Conservation (phyloP, 2,329 filamentous ascomycete species). For the Diaporthe nobilis region DNA sequence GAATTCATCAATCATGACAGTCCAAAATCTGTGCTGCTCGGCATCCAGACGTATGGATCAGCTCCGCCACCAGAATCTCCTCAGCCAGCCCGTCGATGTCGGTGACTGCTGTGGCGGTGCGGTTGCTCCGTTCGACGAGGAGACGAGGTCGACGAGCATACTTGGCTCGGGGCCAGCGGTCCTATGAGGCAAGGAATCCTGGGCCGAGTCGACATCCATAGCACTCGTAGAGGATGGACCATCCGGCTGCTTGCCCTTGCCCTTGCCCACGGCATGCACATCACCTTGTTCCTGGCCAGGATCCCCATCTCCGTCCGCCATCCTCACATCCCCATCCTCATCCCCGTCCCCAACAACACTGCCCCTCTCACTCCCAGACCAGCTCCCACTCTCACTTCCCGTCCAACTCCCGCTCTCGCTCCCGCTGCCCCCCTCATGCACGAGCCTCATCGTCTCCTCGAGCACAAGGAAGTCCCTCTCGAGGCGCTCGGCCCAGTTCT, state of each 20-base stretch:
- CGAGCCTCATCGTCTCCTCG: constrained; percentile 74
- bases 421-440: constrained; percentile 48
- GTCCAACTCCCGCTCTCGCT: constrained; percentile 48
- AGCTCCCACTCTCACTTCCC: constrained; percentile 47
- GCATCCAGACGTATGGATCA: constrained; percentile 58
- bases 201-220: constrained; percentile 40
- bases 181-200: background rate
- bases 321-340: constrained; percentile 38
- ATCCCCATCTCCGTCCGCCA: constrained; percentile 35
- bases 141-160: constrained; percentile 24
- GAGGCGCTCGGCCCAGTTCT: constrained; percentile 82
- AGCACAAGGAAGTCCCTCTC: constrained; percentile 76
- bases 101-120: constrained; percentile 18
- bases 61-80: constrained; percentile 51
- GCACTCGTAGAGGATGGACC: constrained; percentile 16
- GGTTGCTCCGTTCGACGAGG: background rate
- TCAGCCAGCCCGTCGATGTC: constrained; percentile 29
- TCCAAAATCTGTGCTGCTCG: constrained; percentile 54
- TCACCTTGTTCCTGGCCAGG: background rate
- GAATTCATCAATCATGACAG: constrained; percentile 37
- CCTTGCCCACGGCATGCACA: constrained; percentile 37
- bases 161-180: constrained; percentile 5
- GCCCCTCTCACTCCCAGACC: constrained; percentile 41
- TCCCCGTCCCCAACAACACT: constrained; percentile 44
- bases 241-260: constrained; percentile 38